phyloP scores from a whole-genome alignment of 2,329 filamentous ascomycete species.

The Cladosporium velox region DNA sequence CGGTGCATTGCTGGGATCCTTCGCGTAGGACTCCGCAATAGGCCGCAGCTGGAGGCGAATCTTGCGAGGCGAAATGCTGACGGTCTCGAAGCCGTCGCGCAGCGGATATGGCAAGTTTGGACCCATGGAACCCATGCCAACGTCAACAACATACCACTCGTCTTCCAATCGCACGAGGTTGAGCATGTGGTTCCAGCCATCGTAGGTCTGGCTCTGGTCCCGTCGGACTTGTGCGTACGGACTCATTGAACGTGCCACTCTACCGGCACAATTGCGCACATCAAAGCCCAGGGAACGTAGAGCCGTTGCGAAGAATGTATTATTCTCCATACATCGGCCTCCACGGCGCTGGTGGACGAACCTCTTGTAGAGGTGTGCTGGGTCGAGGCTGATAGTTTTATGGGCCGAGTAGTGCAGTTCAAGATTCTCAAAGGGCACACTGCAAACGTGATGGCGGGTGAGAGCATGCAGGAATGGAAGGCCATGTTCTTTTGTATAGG shows the following conservation, averaged over 20 bases:
- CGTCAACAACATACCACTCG: constrained; percentile 41
- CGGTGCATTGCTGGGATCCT: constrained; percentile 33
- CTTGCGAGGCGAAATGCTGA: constrained; percentile 24
- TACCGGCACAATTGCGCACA: constrained; percentile 43
- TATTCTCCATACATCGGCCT: constrained; percentile 65
- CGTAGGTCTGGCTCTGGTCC: constrained; percentile 29
- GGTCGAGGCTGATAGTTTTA: constrained; percentile 52
- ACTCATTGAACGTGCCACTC: constrained; percentile 39
- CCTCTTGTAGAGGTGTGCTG: constrained; percentile 55
- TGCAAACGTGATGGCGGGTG: constrained; percentile 44
- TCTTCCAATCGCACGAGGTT: constrained; percentile 43
- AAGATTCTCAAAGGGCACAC: constrained; percentile 60
- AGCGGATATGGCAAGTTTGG: constrained; percentile 44
- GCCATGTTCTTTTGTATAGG: constrained; percentile 30
- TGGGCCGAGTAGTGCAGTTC: constrained; percentile 56
- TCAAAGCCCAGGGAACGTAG: constrained; percentile 55
- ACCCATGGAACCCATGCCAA: constrained; percentile 44
- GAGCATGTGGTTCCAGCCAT: constrained; percentile 47
- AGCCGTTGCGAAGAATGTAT: constrained; percentile 54
- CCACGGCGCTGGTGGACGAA: constrained; percentile 52
- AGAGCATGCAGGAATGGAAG: constrained; percentile 33
- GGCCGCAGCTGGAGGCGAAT: constrained; percentile 31
- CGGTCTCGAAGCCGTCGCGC: constrained; percentile 29
- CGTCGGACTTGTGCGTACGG: constrained; percentile 25
- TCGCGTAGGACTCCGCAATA: constrained; percentile 29